These are phyloP conservation scores for Kazachstania taianensis DNA, from an alignment of 805 yeast species.

Conservation along the genomic window DNA sequence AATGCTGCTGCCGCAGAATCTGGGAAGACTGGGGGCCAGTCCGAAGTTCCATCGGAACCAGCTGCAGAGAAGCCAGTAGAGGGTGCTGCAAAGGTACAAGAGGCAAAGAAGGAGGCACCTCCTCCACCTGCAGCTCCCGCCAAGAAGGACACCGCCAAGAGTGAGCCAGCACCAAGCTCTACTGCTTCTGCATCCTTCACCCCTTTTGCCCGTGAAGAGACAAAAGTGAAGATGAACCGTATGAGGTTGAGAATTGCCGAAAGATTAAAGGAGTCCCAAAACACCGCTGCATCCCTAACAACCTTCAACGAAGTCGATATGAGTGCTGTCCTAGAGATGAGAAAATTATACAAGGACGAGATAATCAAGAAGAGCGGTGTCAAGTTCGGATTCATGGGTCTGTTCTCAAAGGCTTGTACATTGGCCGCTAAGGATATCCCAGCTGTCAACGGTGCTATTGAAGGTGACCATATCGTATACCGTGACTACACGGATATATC, in stretches of 20 bases:
- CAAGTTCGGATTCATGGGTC: constrained; percentile 98
- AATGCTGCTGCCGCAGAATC: constrained; percentile 28
- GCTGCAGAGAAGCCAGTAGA: constrained; percentile 18
- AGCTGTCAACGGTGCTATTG: constrained; percentile 91
- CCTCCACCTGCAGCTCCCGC: constrained; percentile 8
- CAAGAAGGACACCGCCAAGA: constrained; percentile 3
- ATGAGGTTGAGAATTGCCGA: constrained; percentile 98
- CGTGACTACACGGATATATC: constrained; percentile 95
- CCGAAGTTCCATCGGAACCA: constrained; percentile 28
- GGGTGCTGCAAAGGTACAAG: constrained; percentile 31
- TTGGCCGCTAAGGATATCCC: constrained; percentile 93
- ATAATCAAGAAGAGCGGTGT: constrained; percentile 85
- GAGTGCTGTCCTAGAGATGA: constrained; percentile 84
- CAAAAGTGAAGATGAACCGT: constrained; percentile 95
- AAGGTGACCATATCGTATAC: constrained; percentile 86
- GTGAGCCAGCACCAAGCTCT: constrained; percentile 19
- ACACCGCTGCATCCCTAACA: constrained; percentile 95
- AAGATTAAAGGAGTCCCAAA: constrained; percentile 97
- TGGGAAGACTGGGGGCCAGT: no score
- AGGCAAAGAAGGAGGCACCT: constrained; percentile 19
- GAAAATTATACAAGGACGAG: constrained; percentile 95
- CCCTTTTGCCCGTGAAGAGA: constrained; percentile 72
- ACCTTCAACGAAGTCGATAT: constrained; percentile 98
- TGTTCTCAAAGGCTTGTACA: constrained; percentile 86
- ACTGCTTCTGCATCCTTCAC: constrained; percentile 31